phyloP scores from a whole-genome alignment of 2,329 filamentous ascomycete species.

The Sporothrix variecibatus region DNA sequence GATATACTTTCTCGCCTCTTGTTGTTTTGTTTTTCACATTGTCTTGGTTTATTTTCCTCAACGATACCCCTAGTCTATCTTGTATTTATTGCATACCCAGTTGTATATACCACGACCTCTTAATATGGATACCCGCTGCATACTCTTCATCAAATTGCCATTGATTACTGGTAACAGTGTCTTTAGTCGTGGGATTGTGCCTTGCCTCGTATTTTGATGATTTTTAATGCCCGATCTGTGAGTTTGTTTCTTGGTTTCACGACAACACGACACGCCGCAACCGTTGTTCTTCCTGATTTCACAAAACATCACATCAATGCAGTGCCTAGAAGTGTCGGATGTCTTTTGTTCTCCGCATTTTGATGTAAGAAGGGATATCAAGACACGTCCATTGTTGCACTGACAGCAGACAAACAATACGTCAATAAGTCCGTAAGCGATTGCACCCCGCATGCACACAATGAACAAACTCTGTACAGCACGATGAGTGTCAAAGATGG shows the following conservation, averaged over 20 bases:
- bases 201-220: not conserved
- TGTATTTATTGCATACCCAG: slow-evolving; percentile 10
- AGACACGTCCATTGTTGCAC: not conserved
- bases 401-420: not conserved
- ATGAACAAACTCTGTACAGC: not conserved
- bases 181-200: not conserved
- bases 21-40: not conserved
- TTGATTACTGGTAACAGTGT: no score
- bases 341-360: not conserved
- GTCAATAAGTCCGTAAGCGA: not conserved
- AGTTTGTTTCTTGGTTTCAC: not conserved
- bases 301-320: not conserved
- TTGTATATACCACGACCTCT: not conserved
- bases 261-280: not conserved
- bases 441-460: not conserved
- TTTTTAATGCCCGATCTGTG: not conserved
- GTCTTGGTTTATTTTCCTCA: slow-evolving; percentile 4
- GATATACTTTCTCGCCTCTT: not conserved
- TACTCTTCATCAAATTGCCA: not conserved
- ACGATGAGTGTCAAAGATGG: not conserved
- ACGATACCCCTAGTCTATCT: slow-evolving; percentile 19
- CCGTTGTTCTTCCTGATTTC: not conserved
- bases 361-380: not conserved
- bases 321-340: not conserved
- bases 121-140: not conserved